Percentiles rank a stretch among this genome's conserved stretches.
phyloP scores from a whole-genome alignment of 352 stramenopile species.

The Elongisporangium senticosum region DNA sequence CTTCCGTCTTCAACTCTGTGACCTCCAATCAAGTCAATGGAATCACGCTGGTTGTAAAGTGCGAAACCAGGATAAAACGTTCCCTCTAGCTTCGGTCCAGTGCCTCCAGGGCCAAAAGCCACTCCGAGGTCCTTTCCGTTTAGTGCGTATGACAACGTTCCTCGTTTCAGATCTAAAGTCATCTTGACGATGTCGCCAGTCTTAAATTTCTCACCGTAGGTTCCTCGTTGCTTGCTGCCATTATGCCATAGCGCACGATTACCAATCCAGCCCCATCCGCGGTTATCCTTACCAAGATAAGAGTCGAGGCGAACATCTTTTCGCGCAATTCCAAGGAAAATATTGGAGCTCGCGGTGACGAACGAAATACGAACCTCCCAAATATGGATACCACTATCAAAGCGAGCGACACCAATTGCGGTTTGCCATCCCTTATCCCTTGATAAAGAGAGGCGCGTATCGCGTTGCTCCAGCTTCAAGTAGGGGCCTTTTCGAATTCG shows the following conservation, averaged over 20 bases:
- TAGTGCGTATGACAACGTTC: slow-evolving; percentile 82
- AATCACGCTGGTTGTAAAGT: slow-evolving; percentile 86
- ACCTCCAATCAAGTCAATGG: slow-evolving; percentile 77
- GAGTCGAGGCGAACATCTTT: slow-evolving; percentile 83
- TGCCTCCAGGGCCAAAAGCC: slow-evolving; percentile 82
- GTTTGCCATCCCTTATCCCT: slow-evolving; percentile 89
- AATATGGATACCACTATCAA: slow-evolving; percentile 80
- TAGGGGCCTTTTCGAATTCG: slow-evolving; percentile 81
- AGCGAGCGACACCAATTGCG: slow-evolving; percentile 80
- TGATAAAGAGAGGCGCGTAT: slow-evolving; percentile 77
- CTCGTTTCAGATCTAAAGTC: slow-evolving; percentile 75
- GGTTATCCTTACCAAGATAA: slow-evolving; percentile 90
- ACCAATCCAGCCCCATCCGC: slow-evolving; percentile 88
- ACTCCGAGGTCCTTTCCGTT: slow-evolving; percentile 88
- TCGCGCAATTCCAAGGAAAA: slow-evolving; percentile 84
- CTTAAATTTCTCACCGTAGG: slow-evolving; percentile 90
- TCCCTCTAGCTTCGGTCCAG: slow-evolving; percentile 79
- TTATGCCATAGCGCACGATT: slow-evolving; percentile 89
- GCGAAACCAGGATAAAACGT: slow-evolving; percentile 85
- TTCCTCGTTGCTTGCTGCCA: slow-evolving; percentile 85
- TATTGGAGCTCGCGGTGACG: slow-evolving; percentile 86
- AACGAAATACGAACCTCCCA: slow-evolving; percentile 88
- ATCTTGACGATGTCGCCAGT: slow-evolving; percentile 80
- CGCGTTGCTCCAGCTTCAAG: slow-evolving; percentile 84
- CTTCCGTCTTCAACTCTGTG: slow-evolving; percentile 74